Evolutionary conservation across 2,329 filamentous ascomycete genomes (phyloP).

Genomic region (Trichophyton equinum): DNA sequence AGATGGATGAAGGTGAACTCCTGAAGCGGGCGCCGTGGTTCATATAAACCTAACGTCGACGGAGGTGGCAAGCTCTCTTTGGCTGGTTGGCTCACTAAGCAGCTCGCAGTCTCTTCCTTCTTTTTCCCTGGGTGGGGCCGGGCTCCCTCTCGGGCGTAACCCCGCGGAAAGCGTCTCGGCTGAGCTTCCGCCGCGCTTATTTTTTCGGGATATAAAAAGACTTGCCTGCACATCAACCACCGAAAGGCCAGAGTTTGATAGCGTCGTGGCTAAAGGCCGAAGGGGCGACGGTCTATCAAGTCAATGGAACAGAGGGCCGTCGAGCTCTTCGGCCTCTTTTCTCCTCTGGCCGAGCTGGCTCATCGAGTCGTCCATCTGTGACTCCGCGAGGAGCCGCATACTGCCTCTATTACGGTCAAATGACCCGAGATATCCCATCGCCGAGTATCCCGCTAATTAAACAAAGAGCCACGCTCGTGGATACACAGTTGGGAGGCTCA

Average conservation of each 20-base stretch:
- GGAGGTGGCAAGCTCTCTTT: not conserved
- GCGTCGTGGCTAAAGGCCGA: too few species aligned
- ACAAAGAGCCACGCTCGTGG: slow-evolving; percentile 12
- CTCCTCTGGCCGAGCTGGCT: not conserved
- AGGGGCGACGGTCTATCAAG: too few species aligned
- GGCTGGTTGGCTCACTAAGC: not conserved
- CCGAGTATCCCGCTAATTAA: slow-evolving; percentile 13
- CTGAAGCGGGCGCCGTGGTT: not conserved
- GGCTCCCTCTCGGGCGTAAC: not conserved
- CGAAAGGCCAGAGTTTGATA: too few species aligned
- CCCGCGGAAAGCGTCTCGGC: not conserved
- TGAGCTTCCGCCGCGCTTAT: not conserved
- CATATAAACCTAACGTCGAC: not conserved
- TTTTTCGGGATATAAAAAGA: too few species aligned
- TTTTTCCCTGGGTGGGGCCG: not conserved
- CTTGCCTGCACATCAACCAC: too few species aligned
- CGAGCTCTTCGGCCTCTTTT: not conserved
- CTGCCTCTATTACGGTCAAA: slow-evolving; percentile 5
- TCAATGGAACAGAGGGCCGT: not conserved
- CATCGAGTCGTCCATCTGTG: slow-evolving; percentile 6
- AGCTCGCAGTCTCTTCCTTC: not conserved
- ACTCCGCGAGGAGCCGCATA: slow-evolving; percentile 10
- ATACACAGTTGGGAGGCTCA: too few species aligned
- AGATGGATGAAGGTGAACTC: not conserved
- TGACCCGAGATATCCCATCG: slow-evolving; percentile 7